phyloP scores from a whole-genome alignment of 2,329 filamentous ascomycete genomes.

The Aureobasidium sp. region DNA sequence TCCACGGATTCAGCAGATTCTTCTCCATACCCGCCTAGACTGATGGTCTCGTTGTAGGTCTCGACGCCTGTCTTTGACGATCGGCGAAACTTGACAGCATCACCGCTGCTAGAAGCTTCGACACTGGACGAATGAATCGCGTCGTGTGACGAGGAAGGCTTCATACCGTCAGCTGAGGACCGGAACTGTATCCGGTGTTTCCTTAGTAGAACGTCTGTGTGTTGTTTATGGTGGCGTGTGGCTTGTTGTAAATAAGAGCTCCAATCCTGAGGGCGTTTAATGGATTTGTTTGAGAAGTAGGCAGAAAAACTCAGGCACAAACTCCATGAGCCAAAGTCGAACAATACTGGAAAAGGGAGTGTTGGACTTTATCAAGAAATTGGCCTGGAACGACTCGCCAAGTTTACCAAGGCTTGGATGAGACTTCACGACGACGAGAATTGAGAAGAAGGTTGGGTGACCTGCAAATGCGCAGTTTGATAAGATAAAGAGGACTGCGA shows the following conservation, averaged over 20 bases:
- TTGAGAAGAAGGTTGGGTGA: neutral
- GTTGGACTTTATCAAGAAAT: neutral
- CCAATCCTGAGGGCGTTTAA: constrained; percentile 15
- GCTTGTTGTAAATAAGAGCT: neutral
- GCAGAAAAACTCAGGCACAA: constrained; percentile 27
- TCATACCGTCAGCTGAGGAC: neutral
- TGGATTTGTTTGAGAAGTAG: constrained; percentile 28
- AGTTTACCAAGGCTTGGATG: constrained; percentile 13
- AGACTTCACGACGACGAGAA: neutral
- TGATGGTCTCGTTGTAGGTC: constrained; percentile 1
- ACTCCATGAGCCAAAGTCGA: constrained; percentile 25
- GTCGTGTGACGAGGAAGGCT: neutral
- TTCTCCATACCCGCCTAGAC: neutral
- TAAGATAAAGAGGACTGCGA: neutral
- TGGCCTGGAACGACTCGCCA: neutral
- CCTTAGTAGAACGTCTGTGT: neutral
- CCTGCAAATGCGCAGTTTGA: neutral
- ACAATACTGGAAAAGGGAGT: neutral
- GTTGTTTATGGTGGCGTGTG: neutral
- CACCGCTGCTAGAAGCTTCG: neutral
- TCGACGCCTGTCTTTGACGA: neutral
- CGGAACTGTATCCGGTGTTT: neutral
- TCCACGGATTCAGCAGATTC: neutral
- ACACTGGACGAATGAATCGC: constrained; percentile 6
- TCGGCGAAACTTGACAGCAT: neutral